A percentile compares a stretch with the other conserved stretches of the same genome.
Conservation (phyloP, 106 monocot genomes). For the Alisma plantagoaquatica region DNA sequence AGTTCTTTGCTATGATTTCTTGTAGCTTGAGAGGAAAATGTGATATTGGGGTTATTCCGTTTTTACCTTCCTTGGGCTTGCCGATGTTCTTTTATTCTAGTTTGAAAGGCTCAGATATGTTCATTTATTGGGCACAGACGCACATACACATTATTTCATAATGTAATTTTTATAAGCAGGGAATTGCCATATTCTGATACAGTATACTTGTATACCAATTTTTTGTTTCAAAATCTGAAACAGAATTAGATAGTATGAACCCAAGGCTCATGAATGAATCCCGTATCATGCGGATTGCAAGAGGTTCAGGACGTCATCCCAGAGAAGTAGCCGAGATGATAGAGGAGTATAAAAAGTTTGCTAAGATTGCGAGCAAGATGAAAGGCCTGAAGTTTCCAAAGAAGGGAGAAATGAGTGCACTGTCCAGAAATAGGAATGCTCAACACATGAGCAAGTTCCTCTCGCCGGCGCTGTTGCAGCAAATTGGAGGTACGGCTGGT, state of each 20-base stretch:
- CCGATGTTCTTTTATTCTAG: no score
- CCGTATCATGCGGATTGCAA: slow-evolving; percentile 62
- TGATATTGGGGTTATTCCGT: neutral
- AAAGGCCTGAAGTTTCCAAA: slow-evolving; percentile 97
- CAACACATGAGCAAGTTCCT: slow-evolving; percentile 95
- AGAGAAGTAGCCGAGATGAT: slow-evolving; percentile 79
- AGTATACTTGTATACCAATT: no score
- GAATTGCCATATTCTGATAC: neutral
- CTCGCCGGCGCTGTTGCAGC: slow-evolving; percentile 81
- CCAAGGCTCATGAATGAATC: slow-evolving; percentile 88
- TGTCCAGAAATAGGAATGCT: slow-evolving; percentile 80
- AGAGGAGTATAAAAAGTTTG: slow-evolving; percentile 88
- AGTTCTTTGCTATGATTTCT: no score
- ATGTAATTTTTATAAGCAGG: neutral
- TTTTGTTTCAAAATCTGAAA: neutral
- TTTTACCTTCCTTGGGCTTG: neutral
- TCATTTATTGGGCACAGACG: no score
- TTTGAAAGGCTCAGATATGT: no score
- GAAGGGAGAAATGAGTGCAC: slow-evolving; percentile 93
- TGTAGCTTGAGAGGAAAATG: no score
- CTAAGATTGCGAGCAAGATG: slow-evolving; percentile 92
- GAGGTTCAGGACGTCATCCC: slow-evolving; percentile 57
- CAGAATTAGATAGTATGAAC: slow-evolving; percentile 89
- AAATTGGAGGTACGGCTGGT: slow-evolving; percentile 88
- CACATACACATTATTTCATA: no score